Base-by-base conservation (phyloP, 164 flowering plant genomes). In the Annona squamosa region DNA sequence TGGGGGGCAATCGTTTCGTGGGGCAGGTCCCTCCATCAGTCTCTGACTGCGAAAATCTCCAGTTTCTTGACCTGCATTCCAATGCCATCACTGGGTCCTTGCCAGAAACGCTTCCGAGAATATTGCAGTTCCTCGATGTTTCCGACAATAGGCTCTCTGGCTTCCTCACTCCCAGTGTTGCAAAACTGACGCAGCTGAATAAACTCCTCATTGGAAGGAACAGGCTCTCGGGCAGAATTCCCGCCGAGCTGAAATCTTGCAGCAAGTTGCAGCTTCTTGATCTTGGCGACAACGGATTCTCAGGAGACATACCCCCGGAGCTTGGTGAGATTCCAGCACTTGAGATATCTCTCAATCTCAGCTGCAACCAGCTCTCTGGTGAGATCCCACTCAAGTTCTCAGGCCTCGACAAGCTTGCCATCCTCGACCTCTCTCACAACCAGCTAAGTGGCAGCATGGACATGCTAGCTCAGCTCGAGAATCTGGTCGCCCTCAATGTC, bases 351-450 rank as follows among this genome's bases (percentile, higher is more conserved):
- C 88, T 95, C 64, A 93, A 95, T 70, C 90, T 95, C 52, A 95
- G 99, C 87, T 86, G 79, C 66, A 93, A 93, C 78, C 86, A 74
- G 16, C 82, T 95, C 65, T 83, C 92, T 0, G 97, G 99, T 5
- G 70, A 81, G 69, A 87, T 91, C 68, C 97, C 98, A 48, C 0
- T 76, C 0, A 78, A 87, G 70, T 86, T 93, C 79, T 80, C 92
- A n/a, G 79, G 86, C 17, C 89, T 93, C 1, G 79, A 42, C 71
- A 91, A 88, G 81, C 86, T 95, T 4, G 93, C 85, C 52, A 76
- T 82, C 64, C 90, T 95, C 66, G 99, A 95, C 61, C 78, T 95
- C 65, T 91, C 99, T 26, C 91, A 86, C 84, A 96, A 96, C 85
- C 77, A 82, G 47, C 87, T 96, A 67, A 59, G 75, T 0, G 99